Percentiles rank a stretch among this genome's conserved stretches.
Conservation (phyloP, 1,284 basidiomycete species). For the Somion occarium region DNA sequence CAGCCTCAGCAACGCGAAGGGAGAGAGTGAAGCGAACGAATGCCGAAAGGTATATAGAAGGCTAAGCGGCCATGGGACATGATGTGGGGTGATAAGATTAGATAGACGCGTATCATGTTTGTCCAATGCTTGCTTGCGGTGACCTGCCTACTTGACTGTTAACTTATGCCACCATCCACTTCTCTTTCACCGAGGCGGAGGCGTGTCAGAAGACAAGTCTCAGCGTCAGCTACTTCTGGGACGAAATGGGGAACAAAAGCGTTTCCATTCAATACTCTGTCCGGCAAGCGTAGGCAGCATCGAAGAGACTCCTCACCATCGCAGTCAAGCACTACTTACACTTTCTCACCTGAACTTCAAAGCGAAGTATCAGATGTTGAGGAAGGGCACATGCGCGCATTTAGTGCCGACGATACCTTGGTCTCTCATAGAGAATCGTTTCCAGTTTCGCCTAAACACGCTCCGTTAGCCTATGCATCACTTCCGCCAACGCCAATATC, state of each 20-base stretch:
- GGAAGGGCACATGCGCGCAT: slow-evolving; percentile 10
- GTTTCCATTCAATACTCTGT: slow-evolving; percentile 1
- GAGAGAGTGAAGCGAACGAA: too few relatives aligned
- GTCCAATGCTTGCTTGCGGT: neutral
- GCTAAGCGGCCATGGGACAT: too few relatives aligned
- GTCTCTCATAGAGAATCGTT: slow-evolving; percentile 16
- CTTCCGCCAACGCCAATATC: slow-evolving; percentile 65
- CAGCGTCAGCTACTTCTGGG: slow-evolving; percentile 23
- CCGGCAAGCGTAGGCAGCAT: slow-evolving; percentile 14
- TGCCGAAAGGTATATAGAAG: too few relatives aligned
- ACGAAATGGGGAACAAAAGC: slow-evolving; percentile 15
- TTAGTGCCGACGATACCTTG: slow-evolving; percentile 12
- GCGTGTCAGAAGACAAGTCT: slow-evolving; percentile 24
- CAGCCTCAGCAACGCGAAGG: too few relatives aligned
- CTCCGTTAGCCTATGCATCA: slow-evolving; percentile 53
- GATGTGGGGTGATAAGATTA: neutral
- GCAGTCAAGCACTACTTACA: slow-evolving; percentile 3
- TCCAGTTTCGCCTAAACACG: slow-evolving; percentile 7
- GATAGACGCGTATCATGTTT: neutral
- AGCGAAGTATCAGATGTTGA: slow-evolving; percentile 19
- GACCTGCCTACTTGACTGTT: neutral
- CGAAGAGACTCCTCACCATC: slow-evolving; percentile 18
- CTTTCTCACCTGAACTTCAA: slow-evolving; percentile 16
- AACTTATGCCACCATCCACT: slow-evolving; percentile 13
- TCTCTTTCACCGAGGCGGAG: slow-evolving; percentile 26